These are phyloP conservation scores for Aureobasidium vineae DNA, from an alignment of 2,329 filamentous ascomycete genomes.

Conservation along the genomic window DNA sequence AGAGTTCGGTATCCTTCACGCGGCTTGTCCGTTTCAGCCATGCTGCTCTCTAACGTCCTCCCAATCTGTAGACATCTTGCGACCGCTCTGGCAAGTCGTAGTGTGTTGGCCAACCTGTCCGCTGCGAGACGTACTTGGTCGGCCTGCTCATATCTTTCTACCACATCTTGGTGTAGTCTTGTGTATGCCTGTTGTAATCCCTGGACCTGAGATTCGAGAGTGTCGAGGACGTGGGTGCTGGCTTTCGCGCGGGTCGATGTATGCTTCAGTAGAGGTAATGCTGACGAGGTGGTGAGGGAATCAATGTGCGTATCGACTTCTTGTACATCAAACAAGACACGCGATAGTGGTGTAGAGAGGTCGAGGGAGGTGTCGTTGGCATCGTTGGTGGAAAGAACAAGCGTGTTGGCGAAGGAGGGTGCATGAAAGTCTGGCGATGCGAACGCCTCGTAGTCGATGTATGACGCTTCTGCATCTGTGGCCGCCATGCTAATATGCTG, in stretches of 20 bases:
- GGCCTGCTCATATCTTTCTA: constrained; percentile 79
- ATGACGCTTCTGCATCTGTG: constrained; percentile 60
- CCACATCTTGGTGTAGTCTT: constrained; percentile 80
- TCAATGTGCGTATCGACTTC: constrained; percentile 97
- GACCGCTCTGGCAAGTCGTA: constrained; percentile 73
- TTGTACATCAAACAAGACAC: constrained; percentile 93
- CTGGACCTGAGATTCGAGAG: constrained; percentile 76
- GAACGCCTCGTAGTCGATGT: constrained; percentile 95
- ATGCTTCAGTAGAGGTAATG: constrained; percentile 75
- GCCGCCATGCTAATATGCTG: background rate
- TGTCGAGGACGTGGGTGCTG: constrained; percentile 67
- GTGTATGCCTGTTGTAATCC: constrained; percentile 81
- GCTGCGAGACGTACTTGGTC: constrained; percentile 77
- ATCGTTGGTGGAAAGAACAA: constrained; percentile 90
- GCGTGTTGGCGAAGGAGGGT: constrained; percentile 77
- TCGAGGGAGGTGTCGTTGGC: constrained; percentile 85
- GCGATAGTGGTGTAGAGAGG: constrained; percentile 87
- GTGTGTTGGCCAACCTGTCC: constrained; percentile 74
- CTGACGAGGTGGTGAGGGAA: constrained; percentile 77
- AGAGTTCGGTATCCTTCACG: constrained; percentile 67
- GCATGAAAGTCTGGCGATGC: constrained; percentile 79
- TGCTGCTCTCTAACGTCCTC: constrained; percentile 81
- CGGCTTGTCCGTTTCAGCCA: constrained; percentile 57
- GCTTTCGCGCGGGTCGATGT: constrained; percentile 72
- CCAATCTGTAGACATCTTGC: constrained; percentile 77